Percentiles rank a stretch among this genome's conserved stretches.
Evolutionary conservation across 306 rosid genomes (phyloP).

Genomic region (Quercus parvula): DNA sequence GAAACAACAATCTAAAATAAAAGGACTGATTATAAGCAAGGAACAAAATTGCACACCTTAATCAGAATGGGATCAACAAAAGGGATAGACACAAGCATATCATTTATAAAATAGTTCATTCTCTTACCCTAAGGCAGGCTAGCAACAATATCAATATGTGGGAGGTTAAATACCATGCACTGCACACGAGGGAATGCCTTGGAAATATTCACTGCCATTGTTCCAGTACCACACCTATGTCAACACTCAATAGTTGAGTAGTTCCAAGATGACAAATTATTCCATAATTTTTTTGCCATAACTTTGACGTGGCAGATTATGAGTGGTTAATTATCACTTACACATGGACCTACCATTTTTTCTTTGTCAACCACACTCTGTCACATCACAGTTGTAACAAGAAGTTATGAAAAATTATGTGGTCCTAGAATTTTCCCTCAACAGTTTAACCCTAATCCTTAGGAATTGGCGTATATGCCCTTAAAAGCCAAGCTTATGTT

Average conservation of each 20-base stretch:
- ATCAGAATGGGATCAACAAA: slow-evolving; percentile 42
- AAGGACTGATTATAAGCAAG: too few species aligned
- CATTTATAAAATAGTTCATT: slow-evolving; percentile 43
- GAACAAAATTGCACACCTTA: slow-evolving; percentile 19
- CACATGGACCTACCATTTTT: too few species aligned
- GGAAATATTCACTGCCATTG: neutral
- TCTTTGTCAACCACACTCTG: too few species aligned
- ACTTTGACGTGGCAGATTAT: too few species aligned
- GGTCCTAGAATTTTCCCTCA: too few species aligned
- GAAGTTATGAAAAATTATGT: too few species aligned
- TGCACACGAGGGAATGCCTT: slow-evolving; percentile 38
- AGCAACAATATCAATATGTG: slow-evolving; percentile 32
- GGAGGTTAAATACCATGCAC: slow-evolving; percentile 44
- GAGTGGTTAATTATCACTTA: too few species aligned
- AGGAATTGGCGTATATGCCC: slow-evolving; percentile 30
- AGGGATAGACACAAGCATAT: slow-evolving; percentile 45
- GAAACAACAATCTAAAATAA: too few species aligned
- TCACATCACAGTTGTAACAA: too few species aligned
- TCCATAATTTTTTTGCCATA: too few species aligned
- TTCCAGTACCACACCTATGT: slow-evolving; percentile 27
- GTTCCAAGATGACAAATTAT: too few species aligned
- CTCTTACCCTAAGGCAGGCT: slow-evolving; percentile 14
- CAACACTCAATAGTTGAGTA: neutral
- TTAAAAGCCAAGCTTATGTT: slow-evolving; percentile 33
- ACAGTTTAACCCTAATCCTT: slow-evolving; percentile 27